These are phyloP conservation scores for Dicorynia guianensis DNA, from an alignment of 306 rosid species.

Conservation along the genomic window DNA sequence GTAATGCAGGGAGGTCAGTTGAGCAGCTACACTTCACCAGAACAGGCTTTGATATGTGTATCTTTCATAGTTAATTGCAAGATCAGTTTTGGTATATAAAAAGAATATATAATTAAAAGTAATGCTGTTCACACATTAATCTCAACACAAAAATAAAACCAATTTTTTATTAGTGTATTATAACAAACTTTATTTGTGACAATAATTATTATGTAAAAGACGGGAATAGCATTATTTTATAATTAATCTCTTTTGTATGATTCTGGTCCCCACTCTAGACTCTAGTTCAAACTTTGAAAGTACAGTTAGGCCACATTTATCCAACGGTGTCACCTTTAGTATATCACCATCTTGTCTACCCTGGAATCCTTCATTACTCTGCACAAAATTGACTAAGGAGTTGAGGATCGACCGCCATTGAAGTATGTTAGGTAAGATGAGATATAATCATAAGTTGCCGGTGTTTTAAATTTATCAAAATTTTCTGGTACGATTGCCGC, in stretches of 20 bases:
- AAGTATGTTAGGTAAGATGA: neutral
- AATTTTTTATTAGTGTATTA: no score
- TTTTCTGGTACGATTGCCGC: neutral
- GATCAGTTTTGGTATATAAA: neutral
- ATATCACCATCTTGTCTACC: neutral
- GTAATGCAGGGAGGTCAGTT: no score
- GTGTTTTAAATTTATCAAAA: no score
- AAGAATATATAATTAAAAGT: no score
- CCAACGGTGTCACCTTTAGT: neutral
- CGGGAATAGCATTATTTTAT: no score
- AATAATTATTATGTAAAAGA: no score
- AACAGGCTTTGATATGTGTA: slow-evolving; percentile 14
- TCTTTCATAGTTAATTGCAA: neutral
- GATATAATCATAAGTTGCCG: neutral
- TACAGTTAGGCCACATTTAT: neutral
- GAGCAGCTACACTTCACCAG: neutral
- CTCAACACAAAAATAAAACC: no score
- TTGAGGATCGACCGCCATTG: neutral
- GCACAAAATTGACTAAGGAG: neutral
- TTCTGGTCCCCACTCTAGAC: neutral
- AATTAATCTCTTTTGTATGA: neutral
- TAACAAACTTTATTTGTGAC: no score
- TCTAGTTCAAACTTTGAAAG: neutral
- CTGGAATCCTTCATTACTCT: slow-evolving; percentile 10
- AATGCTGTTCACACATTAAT: no score